Evolutionary conservation across 208 protist species (phyloP), one percentile per base, ranked within the genome.

Genomic region (Vickermania spadyakhi): DNA sequence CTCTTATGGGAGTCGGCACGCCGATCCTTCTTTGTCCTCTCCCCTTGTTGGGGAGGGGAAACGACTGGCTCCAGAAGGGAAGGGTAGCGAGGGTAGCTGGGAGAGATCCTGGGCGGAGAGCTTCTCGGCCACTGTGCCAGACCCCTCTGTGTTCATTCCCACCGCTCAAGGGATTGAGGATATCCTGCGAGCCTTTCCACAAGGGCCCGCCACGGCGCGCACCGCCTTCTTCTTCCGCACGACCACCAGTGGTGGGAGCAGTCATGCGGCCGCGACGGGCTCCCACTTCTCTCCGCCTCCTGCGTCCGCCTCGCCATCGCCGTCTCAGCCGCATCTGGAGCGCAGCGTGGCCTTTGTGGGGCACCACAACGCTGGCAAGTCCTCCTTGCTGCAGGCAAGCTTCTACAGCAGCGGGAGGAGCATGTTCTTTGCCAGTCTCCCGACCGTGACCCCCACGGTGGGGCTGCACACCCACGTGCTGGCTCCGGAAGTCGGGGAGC

Each of bases 361-460:
- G 0, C 78, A 93, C 66, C 84, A 93, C 60, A 86, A 93, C 52
- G 89, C 91, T 13, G 89, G 89, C 53, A 96, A 96, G 75, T 94
- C 89, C 27, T 90, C 84, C 1, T 69, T 96, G 51, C 76, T 45
- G 36, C 36, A 45, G 36, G n/a, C n/a, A n/a, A n/a, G 36, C 36
- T 45, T 45, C 18, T 18, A 18, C 36, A 45, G 36, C 36, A 18
- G 36, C 11, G 85, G 36, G 91, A 75, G 13, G 86, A 93, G 61
- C 83, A 84, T 23, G 58, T 94, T 93, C 56, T 86, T 91, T 52
- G 78, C 77, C 51, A 63, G 41, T 7, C 72, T 96, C 2, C 89
- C 89, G 1, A 75, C 89, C 23, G 89, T 96, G 52, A 75, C 69
- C 62, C 77, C 80, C 7, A 94, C 86, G 41, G 90, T 84, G 2